Base-by-base conservation (phyloP, 78 protist genomes). In the Dictyostelium intermedium region DNA sequence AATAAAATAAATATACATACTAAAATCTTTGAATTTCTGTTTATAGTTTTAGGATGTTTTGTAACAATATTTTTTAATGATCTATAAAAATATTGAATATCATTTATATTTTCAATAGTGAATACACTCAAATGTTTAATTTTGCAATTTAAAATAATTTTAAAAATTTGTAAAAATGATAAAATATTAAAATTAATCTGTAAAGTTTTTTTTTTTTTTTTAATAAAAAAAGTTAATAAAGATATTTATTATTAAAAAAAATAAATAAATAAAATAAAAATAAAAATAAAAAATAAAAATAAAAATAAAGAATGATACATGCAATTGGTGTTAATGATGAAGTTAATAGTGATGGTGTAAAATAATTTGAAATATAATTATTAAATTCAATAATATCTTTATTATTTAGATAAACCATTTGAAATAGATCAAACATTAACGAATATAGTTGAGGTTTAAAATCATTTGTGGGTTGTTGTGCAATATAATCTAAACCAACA, bases 111-210 rank as follows among this genome's bases (percentile, higher is more conserved):
- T 27, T 37, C 60, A 10, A 27, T 18, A 27, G 70, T 45, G 18
- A 45, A 10, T 13, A n/a, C 7, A 25, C 41, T 39, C 7, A 23
- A 20, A 45, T 30, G 18, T 37, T 79, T 45, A 39, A 79, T 37
- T 79, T 45, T 79, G 47, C 70, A 79, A 20, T 47, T 39, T 45
- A 79, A 45, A n/a, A 79, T 45, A 13, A 39, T 47, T 37, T 79
- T 20, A 79, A 45, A 79, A 20, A 79, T 79, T 23, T 45, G 35
- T 79, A 79, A 79, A 79, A 47, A 79, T 39, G 39, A 20, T n/a
- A 27, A 7, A 18, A 45, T 41, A 79, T 79, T 41, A 30, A 20
- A n/a, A 79, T 27, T 76, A 37, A 76, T 34, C 56, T 76, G 23
- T 16, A 39, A 23, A 13, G 5, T 53, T 53, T 53, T 53, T 16